Conservation (phyloP, 331 rosid species). For the Phaseolus coccineus region DNA sequence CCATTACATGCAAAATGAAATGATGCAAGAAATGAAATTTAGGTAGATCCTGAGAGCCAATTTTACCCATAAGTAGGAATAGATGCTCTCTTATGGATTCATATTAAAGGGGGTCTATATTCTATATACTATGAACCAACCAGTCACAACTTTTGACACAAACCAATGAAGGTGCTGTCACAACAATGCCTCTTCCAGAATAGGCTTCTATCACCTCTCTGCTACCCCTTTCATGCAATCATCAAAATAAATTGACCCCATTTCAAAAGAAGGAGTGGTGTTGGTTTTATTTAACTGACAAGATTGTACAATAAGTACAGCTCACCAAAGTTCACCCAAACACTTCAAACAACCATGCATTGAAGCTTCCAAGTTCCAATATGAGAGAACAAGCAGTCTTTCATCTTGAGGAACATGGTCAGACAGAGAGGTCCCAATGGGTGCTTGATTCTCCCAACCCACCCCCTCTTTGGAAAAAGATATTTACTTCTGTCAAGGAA, state of each 20-base stretch:
- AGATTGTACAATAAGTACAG: constrained; percentile 38
- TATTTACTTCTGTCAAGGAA: constrained; percentile 47
- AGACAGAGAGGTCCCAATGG: constrained; percentile 60
- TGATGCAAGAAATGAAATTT: constrained; percentile 29
- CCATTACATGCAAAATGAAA: constrained; percentile 31
- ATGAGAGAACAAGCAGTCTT: constrained; percentile 55
- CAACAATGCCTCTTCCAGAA: constrained; percentile 32
- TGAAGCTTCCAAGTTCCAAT: constrained; percentile 42
- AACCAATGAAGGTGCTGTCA: constrained; percentile 42
- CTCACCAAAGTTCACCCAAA: constrained; percentile 57
- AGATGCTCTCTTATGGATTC: constrained; percentile 37
- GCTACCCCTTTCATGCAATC: constrained; percentile 26
- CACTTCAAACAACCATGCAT: constrained; percentile 65
- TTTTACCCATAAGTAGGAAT: constrained; percentile 23
- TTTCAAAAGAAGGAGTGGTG: background rate
- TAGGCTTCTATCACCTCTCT: constrained; percentile 4
- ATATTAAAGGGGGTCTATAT: constrained; percentile 25
- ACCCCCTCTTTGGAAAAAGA: constrained; percentile 56
- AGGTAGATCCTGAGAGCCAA: constrained; percentile 8
- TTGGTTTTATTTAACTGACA: constrained; percentile 12
- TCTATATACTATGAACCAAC: background rate
- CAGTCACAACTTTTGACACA: constrained; percentile 39
- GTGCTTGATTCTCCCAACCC: constrained; percentile 69
- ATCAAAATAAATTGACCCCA: constrained; percentile 25
- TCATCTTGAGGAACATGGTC: constrained; percentile 41